A percentile compares a stretch with the other conserved stretches of the same genome.
phyloP scores from a whole-genome alignment of 23 red algal genomes.

The Cyanidioschyzon merolae region DNA sequence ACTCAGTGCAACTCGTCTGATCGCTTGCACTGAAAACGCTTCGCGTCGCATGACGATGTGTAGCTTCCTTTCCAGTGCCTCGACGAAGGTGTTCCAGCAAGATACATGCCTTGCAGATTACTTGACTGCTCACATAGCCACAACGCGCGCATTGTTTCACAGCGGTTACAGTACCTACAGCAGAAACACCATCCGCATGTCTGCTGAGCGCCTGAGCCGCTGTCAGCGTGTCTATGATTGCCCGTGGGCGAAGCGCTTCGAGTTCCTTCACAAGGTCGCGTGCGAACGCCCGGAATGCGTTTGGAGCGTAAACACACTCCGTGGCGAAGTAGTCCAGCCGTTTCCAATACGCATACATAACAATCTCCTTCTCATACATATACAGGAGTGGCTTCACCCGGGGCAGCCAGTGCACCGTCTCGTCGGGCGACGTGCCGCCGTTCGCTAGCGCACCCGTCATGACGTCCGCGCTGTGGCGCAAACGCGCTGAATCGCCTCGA shows the following conservation, averaged over 20 bases:
- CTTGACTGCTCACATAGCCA: conserved; percentile 70
- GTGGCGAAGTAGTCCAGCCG: conserved; percentile 95
- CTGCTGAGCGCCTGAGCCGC: conserved; percentile 42
- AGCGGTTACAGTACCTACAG: background rate
- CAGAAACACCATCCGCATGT: background rate
- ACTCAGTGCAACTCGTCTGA: too few species aligned
- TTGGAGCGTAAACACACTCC: conserved; percentile 90
- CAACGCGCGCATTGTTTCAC: conserved; percentile 37
- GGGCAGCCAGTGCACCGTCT: conserved; percentile 29
- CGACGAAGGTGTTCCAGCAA: conserved; percentile 61
- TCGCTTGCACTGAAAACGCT: too few species aligned
- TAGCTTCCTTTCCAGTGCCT: conserved; percentile 27
- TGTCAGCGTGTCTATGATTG: conserved; percentile 56
- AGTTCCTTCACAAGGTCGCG: conserved; percentile 80
- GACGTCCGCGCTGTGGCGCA: conserved; percentile 52
- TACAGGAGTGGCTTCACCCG: conserved; percentile 95
- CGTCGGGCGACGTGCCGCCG: background rate
- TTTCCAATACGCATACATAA: conserved; percentile 90
- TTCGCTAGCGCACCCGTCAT: conserved; percentile 29
- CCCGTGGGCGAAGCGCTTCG: conserved; percentile 55
- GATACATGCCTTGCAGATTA: conserved; percentile 89
- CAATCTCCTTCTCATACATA: conserved; percentile 99
- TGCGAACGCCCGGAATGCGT: conserved; percentile 69
- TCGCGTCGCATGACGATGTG: background rate
- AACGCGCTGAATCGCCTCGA: conserved; percentile 69